A percentile compares a stretch with the other conserved stretches of the same genome.
Conservation (phyloP, 306 rosid species). For the Albizia julibrissin region DNA sequence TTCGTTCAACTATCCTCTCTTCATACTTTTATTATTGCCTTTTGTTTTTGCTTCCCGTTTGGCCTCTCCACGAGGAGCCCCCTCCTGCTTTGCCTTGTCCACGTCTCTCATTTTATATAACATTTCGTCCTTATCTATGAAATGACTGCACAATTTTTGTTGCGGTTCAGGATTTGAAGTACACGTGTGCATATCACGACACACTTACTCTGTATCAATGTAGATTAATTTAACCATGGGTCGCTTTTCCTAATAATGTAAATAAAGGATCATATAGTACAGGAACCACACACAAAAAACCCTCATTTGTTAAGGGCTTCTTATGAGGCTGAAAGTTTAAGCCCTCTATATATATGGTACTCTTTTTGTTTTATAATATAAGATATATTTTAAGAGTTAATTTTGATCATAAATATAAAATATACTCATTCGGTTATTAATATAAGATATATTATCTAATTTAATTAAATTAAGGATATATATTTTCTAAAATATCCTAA, state of each 20-base stretch:
- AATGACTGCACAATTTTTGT: not conserved
- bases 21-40: not conserved
- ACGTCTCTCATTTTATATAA: not conserved
- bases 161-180: no score
- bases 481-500: no score
- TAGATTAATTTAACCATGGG: not conserved
- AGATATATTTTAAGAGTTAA: no score
- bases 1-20: not conserved
- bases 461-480: no score
- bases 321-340: no score
- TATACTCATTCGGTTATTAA: no score
- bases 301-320: no score
- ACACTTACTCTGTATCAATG: not conserved
- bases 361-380: fast-evolving
- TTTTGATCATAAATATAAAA: no score
- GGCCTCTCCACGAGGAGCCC: not conserved
- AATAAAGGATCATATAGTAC: not conserved
- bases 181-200: not conserved
- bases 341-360: no score
- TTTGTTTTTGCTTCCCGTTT: not conserved
- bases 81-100: not conserved
- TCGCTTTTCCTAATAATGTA: not conserved
- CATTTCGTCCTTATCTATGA: not conserved
- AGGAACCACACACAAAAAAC: no score
- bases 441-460: no score